Base-by-base conservation (phyloP, 768 basidiomycete genomes). In the Leccinum arenicola region DNA sequence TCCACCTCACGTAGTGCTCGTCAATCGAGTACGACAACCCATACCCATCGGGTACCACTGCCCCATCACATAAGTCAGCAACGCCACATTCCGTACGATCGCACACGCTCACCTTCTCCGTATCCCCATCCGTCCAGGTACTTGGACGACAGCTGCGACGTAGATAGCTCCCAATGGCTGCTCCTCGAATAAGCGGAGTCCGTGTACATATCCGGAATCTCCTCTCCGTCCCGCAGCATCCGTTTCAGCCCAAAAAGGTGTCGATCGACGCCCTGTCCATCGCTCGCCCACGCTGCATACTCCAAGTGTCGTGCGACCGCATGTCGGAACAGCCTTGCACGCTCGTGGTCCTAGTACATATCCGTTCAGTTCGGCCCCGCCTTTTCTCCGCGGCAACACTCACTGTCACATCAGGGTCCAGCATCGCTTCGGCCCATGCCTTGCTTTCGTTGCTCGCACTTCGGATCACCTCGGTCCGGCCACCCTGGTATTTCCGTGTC, bases 81-180 rank as follows among this genome's bases (percentile, higher is more conserved):
- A 45, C 43, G 43, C 8, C 23, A n/a, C 21, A 38, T 47, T 14
- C 27, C 33, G 10, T 45, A 4, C 35, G 36, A 1, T 17, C 7
- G 10, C 59, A 29, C 31, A 0, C n/a, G 38, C 61, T 63, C 59
- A 92, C 91, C 91, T 82, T 96, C 93, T 8, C 95, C 94, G 70
- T 98, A 98, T 14, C 96, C 97, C 96, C 96, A 98, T 21, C 94
- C 94, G 65, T 95, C 92, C 35, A 99, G 77, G 72, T 82, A 95
- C 53, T 79, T 80, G 48, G 85, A 88, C 52, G 87, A 88, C 58
- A 98, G 76, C 74, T 97, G 92, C 61, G 87, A 89, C 19, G 97
- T 99, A 43, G 88, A 91, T 64, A 98, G 76, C 74, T 96, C 91
- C 97, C 97, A 99, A 72, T 96, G 91, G 61, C 73, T 84, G 48